phyloP scores from a whole-genome alignment of 1,284 basidiomycete genomes.

The Thecaphora thlaspeos region DNA sequence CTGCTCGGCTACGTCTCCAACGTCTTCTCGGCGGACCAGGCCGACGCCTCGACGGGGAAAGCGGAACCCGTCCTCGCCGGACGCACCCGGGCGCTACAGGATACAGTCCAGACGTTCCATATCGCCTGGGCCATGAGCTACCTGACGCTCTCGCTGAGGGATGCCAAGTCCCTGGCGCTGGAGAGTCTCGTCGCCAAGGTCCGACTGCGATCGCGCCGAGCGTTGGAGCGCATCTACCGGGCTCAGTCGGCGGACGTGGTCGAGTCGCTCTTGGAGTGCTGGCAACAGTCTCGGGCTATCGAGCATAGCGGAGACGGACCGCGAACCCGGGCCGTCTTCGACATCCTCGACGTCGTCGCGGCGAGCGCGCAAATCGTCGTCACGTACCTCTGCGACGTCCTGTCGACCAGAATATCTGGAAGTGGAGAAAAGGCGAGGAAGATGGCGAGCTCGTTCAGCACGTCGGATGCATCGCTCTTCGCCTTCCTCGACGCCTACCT shows the following conservation, averaged over 20 bases:
- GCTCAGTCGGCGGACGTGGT: slow-evolving; percentile 76
- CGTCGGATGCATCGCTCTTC: slow-evolving; percentile 62
- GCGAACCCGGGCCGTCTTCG: slow-evolving; percentile 63
- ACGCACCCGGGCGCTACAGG: slow-evolving; percentile 12
- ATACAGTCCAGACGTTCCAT: slow-evolving; percentile 35
- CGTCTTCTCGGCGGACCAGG: slow-evolving; percentile 31
- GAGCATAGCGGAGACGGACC: slow-evolving; percentile 1
- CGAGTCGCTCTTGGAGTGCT: slow-evolving; percentile 76
- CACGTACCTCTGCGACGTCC: slow-evolving; percentile 77
- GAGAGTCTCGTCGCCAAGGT: slow-evolving; percentile 21
- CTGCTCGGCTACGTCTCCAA: slow-evolving; percentile 45
- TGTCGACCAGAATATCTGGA: slow-evolving; percentile 58
- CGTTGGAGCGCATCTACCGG: slow-evolving; percentile 79
- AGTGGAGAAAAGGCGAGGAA: slow-evolving; percentile 56
- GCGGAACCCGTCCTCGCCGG: slow-evolving; percentile 1
- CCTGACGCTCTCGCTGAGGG: slow-evolving; percentile 8
- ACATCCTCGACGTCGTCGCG: slow-evolving; percentile 78
- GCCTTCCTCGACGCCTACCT: slow-evolving; percentile 86
- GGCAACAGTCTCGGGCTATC: slow-evolving; percentile 60
- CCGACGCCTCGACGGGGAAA: slow-evolving; percentile 2
- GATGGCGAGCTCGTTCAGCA: slow-evolving; percentile 1
- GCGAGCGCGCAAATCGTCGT: slow-evolving; percentile 84
- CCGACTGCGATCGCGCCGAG: slow-evolving; percentile 20
- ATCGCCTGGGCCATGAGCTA: slow-evolving; percentile 26
- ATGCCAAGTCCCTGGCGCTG: slow-evolving; percentile 32